Percentiles rank a stretch among this genome's conserved stretches.
Conservation (phyloP, 2,329 filamentous ascomycete species). For the Escovopsis sp. region DNA sequence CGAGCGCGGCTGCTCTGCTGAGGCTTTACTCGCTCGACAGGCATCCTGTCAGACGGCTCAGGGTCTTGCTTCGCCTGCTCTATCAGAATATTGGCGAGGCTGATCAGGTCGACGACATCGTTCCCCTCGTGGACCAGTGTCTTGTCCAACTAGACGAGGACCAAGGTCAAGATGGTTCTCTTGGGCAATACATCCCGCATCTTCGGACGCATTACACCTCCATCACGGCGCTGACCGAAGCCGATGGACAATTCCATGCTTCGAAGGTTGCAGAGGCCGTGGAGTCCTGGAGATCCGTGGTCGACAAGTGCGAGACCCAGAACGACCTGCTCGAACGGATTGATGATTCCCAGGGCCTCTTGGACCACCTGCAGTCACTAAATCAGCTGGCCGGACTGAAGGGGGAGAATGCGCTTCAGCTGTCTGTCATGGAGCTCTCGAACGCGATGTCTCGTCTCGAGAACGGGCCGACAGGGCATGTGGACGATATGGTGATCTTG, state of each 20-base stretch:
- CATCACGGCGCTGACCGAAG: slow-evolving; percentile 26
- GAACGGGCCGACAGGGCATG: slow-evolving; percentile 13
- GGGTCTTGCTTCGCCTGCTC: slow-evolving; percentile 34
- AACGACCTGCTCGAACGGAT: slow-evolving; percentile 27
- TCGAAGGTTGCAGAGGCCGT: slow-evolving; percentile 23
- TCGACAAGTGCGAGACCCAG: slow-evolving; percentile 22
- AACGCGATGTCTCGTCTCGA: slow-evolving; percentile 24
- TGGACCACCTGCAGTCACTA: slow-evolving; percentile 34
- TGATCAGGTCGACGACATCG: slow-evolving; percentile 23
- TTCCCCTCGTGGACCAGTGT: slow-evolving; percentile 23
- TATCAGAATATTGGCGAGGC: slow-evolving; percentile 31
- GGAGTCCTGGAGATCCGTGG: slow-evolving; percentile 27
- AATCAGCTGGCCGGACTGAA: slow-evolving; percentile 36
- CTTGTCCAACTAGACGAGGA: slow-evolving; percentile 21
- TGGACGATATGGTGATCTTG: slow-evolving; percentile 25
- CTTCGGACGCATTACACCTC: slow-evolving; percentile 30
- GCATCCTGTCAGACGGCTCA: slow-evolving; percentile 36
- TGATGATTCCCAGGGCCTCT: slow-evolving; percentile 33
- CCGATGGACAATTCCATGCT: slow-evolving; percentile 15
- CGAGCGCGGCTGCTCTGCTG: slow-evolving; percentile 31
- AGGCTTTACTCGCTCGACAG: slow-evolving; percentile 32
- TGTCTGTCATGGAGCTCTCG: slow-evolving; percentile 31
- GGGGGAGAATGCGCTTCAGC: slow-evolving; percentile 31
- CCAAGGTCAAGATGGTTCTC: slow-evolving; percentile 28
- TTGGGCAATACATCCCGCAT: slow-evolving; percentile 32